Percentiles rank a stretch among this genome's conserved stretches.
phyloP scores from a whole-genome alignment of 306 rosid species.

The Astragalus membranaceus region DNA sequence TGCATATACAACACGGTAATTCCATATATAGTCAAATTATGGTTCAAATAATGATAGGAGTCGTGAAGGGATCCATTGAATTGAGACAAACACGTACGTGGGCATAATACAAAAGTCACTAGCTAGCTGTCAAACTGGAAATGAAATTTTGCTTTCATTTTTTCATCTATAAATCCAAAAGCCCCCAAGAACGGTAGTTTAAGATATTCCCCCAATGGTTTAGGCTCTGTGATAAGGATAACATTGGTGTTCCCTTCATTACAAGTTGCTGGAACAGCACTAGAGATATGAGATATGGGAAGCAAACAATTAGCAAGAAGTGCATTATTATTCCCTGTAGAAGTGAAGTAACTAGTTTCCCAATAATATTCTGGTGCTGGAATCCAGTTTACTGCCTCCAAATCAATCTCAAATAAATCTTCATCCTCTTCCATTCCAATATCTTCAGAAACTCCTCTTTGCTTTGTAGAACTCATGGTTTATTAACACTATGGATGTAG shows the following conservation, averaged over 20 bases:
- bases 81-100: too few species aligned
- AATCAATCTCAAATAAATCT: conserved; percentile 62
- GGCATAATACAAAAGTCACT: neutral
- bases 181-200: conserved; percentile 35
- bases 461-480: neutral
- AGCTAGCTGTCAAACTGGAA: conserved; percentile 14
- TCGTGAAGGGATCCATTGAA: too few species aligned
- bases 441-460: conserved; percentile 1
- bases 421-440: conserved; percentile 48
- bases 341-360: conserved; percentile 25
- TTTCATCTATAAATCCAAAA: conserved; percentile 12
- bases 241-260: conserved; percentile 14
- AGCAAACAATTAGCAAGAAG: conserved; percentile 67
- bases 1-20: too few species aligned
- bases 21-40: too few species aligned
- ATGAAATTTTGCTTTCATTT: conserved; percentile 18
- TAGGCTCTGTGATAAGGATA: conserved; percentile 26
- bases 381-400: conserved; percentile 39
- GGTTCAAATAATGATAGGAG: too few species aligned
- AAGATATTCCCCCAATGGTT: conserved; percentile 43
- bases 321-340: conserved; percentile 36
- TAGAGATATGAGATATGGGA: conserved; percentile 53
- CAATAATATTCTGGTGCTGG: conserved; percentile 27
- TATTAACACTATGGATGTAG: neutral
- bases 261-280: conserved; percentile 42